phyloP scores from a whole-genome alignment of 2,329 filamentous ascomycete species.

The Sporothrix humicola region DNA sequence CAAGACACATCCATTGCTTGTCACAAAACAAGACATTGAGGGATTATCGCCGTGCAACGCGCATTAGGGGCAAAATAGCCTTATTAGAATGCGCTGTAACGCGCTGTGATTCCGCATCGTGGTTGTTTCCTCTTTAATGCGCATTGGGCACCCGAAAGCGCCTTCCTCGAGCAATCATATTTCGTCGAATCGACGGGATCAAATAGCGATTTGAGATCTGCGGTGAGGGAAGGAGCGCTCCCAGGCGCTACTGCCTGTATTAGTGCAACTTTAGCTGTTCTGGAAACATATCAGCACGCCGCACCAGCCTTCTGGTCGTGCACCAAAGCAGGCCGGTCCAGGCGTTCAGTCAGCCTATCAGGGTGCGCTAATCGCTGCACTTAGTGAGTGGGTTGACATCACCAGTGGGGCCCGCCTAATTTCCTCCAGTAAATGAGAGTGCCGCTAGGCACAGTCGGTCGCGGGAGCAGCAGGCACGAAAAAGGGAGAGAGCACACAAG shows the following conservation, averaged over 20 bases:
- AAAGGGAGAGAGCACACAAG: constrained; percentile 23
- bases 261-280: constrained; percentile 20
- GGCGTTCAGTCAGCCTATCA: constrained; percentile 25
- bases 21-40: background rate
- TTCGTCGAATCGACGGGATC: constrained; percentile 9
- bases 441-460: constrained; percentile 14
- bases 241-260: background rate
- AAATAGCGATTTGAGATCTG: constrained; percentile 16
- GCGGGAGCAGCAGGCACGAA: background rate
- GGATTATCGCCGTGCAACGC: background rate
- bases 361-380: background rate
- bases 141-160: background rate
- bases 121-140: background rate
- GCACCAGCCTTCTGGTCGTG: background rate
- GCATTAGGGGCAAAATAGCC: background rate
- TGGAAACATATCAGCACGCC: constrained; percentile 7
- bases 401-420: constrained; percentile 35
- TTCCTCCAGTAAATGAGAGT: constrained; percentile 31
- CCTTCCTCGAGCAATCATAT: background rate
- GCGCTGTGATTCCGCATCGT: background rate
- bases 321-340: background rate
- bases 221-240: constrained; percentile 10
- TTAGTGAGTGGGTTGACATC: constrained; percentile 33
- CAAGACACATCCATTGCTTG: constrained; percentile 1
- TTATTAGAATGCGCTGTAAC: background rate